Conservation (phyloP, 1,284 basidiomycete species). For the Cryptococcus neoformans region DNA sequence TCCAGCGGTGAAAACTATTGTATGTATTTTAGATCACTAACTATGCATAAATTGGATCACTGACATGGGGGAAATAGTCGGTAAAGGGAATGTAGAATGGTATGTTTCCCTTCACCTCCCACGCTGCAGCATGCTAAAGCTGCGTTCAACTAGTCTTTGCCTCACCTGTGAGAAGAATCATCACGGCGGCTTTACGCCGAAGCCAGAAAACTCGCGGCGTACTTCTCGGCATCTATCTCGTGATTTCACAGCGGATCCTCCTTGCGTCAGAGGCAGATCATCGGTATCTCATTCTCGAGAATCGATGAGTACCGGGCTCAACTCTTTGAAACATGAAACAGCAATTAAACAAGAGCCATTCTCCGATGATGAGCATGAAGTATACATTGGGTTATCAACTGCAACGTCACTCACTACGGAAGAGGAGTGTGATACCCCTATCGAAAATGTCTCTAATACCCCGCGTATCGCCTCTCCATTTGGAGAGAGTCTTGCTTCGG, state of each 20-base stretch:
- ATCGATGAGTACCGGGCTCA: slow-evolving; percentile 8
- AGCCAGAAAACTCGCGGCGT: slow-evolving; percentile 4
- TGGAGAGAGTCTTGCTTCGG: too few species aligned
- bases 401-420: too few species aligned
- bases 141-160: slow-evolving; percentile 27
- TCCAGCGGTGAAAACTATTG: slow-evolving; percentile 40
- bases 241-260: background rate
- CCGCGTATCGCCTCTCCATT: too few species aligned
- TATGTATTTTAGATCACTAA: slow-evolving; percentile 10
- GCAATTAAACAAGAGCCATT: slow-evolving; percentile 4
- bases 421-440: too few species aligned
- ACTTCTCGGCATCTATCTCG: slow-evolving; percentile 16
- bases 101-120: slow-evolving; percentile 10
- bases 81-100: slow-evolving; percentile 40
- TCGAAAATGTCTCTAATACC: too few species aligned
- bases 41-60: background rate
- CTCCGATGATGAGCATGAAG: slow-evolving; percentile 4
- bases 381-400: too few species aligned
- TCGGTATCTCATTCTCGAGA: slow-evolving; percentile 2
- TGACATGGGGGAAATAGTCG: slow-evolving; percentile 20
- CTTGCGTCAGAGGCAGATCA: too few species aligned
- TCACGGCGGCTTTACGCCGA: slow-evolving; percentile 27
- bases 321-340: slow-evolving; percentile 14
- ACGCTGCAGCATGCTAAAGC: background rate
- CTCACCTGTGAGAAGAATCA: slow-evolving; percentile 33